phyloP scores from a whole-genome alignment of 306 rosid species.

The Hylodesmum podocarpum region DNA sequence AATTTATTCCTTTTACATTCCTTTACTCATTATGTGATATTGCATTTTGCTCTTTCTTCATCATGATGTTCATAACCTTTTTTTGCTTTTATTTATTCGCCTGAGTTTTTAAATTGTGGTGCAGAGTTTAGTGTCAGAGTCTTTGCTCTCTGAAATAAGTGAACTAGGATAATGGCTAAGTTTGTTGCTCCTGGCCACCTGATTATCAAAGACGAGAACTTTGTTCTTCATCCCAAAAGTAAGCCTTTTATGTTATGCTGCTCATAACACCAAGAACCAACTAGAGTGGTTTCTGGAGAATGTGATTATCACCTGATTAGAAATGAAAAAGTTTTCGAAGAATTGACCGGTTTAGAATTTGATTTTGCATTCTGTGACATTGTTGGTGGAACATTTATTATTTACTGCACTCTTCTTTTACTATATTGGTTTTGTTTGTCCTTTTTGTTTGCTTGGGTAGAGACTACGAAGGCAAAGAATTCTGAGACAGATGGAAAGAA shows the following conservation, averaged over 20 bases:
- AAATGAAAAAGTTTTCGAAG: background rate
- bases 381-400: background rate
- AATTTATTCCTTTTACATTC: background rate
- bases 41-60: background rate
- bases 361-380: background rate
- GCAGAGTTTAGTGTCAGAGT: conserved; percentile 3
- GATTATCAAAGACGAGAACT: conserved; percentile 50
- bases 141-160: background rate
- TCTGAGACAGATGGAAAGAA: conserved; percentile 40
- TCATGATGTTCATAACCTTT: background rate
- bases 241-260: conserved; percentile 13
- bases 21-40: background rate
- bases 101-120: background rate
- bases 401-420: background rate
- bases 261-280: background rate
- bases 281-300: background rate
- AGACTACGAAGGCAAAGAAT: conserved; percentile 35
- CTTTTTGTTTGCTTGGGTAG: conserved; percentile 21
- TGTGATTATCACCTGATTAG: background rate
- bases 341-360: background rate
- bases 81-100: background rate
- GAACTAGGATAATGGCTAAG: conserved; percentile 39
- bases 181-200: conserved; percentile 34
- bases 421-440: conserved; percentile 14
- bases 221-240: conserved; percentile 41